These are phyloP conservation scores for Penicillium sp. DNA, from an alignment of 2,329 filamentous ascomycete species.

Conservation along the genomic window DNA sequence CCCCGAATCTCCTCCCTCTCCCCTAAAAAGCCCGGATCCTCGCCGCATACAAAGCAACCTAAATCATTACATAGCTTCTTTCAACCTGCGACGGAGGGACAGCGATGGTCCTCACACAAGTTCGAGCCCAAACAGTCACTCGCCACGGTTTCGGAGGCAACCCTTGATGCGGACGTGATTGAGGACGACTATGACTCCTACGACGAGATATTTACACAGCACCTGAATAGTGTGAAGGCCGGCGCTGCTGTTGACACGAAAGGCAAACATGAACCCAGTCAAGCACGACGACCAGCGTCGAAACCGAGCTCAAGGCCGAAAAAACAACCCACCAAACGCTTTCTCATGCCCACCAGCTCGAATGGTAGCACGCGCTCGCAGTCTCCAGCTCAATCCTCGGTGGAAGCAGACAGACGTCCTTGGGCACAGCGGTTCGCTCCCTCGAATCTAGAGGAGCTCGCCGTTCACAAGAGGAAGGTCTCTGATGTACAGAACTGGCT, in stretches of 20 bases:
- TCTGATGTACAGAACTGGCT: slow-evolving; percentile 80
- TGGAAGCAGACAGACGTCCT: slow-evolving; percentile 56
- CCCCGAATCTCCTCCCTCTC: slow-evolving; percentile 25
- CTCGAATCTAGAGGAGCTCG: slow-evolving; percentile 70
- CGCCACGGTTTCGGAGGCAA: slow-evolving; percentile 10
- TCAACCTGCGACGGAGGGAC: slow-evolving; percentile 35
- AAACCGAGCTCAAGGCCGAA: slow-evolving; percentile 16
- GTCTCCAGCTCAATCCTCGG: slow-evolving; percentile 9
- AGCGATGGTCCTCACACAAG: slow-evolving; percentile 36
- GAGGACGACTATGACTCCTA: slow-evolving; percentile 41
- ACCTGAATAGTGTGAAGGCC: slow-evolving; percentile 26
- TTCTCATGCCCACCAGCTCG: slow-evolving; percentile 21
- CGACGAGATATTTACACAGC: slow-evolving; percentile 36
- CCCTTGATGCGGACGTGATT: slow-evolving; percentile 36
- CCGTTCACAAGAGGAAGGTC: slow-evolving; percentile 92
- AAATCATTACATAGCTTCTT: slow-evolving; percentile 44
- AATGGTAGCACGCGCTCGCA: not conserved
- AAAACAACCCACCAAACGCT: slow-evolving; percentile 23
- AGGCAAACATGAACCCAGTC: slow-evolving; percentile 2
- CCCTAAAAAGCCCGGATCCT: slow-evolving; percentile 22
- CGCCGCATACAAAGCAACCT: slow-evolving; percentile 16
- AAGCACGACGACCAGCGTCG: slow-evolving; percentile 8
- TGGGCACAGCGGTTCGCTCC: slow-evolving; percentile 88
- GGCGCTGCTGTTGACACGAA: slow-evolving; percentile 5
- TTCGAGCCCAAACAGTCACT: slow-evolving; percentile 20